Conservation (phyloP, 495 filamentous ascomycete genomes). For the Geoglossum glabrum region DNA sequence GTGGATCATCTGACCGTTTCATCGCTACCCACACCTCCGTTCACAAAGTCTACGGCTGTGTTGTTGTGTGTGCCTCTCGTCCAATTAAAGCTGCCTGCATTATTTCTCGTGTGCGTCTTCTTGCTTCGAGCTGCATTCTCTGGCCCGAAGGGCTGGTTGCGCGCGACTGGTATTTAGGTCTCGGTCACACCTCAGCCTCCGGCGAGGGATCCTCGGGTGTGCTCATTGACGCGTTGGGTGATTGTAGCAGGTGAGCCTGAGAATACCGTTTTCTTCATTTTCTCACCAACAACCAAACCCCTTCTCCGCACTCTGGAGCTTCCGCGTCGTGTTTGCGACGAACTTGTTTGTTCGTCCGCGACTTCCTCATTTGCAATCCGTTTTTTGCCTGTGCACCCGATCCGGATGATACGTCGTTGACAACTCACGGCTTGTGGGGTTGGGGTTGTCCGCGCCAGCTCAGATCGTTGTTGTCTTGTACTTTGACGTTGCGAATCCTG, state of each 20-base stretch:
- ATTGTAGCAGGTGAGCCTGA: neutral
- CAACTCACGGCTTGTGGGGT: neutral
- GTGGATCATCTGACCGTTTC: slow-evolving; percentile 1
- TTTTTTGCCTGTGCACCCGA: neutral
- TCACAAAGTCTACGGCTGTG: neutral
- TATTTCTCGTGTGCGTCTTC: neutral
- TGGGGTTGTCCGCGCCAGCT: neutral
- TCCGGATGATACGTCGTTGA: neutral
- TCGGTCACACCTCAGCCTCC: slow-evolving; percentile 1
- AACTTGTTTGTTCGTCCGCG: neutral
- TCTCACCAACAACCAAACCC: neutral
- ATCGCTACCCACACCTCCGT: neutral
- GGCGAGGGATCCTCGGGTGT: neutral
- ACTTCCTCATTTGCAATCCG: neutral
- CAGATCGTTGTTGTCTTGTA: neutral
- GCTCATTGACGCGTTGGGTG: neutral
- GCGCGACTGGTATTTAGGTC: neutral
- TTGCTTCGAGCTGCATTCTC: neutral
- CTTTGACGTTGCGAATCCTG: neutral
- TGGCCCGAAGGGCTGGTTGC: neutral
- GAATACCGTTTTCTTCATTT: neutral
- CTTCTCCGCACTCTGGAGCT: neutral
- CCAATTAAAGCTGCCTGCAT: neutral
- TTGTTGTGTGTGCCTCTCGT: neutral
- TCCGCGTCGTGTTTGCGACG: neutral